Conservation (phyloP, 2,329 filamentous ascomycete species). For the Xylariales sp. region DNA sequence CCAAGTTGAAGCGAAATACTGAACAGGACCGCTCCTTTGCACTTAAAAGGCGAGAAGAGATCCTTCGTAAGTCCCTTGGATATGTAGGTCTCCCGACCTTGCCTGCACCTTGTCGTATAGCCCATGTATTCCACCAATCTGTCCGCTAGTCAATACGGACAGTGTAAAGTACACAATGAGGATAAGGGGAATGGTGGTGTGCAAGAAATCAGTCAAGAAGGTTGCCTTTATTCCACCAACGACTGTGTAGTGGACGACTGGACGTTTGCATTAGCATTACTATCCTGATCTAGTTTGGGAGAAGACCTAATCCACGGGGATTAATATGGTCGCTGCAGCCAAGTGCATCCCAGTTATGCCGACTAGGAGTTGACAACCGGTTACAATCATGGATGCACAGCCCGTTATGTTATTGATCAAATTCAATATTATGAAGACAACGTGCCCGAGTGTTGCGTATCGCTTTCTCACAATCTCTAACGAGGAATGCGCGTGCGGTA, state of each 20-base stretch:
- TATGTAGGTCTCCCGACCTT: conserved; percentile 37
- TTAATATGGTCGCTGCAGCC: conserved; percentile 39
- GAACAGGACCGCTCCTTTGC: conserved; percentile 36
- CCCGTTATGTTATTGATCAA: not conserved
- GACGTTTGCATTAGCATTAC: not conserved
- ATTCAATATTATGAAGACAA: not conserved
- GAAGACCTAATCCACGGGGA: conserved; percentile 34
- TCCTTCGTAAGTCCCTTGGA: conserved; percentile 41
- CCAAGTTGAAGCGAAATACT: conserved; percentile 43
- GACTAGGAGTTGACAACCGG: conserved; percentile 39
- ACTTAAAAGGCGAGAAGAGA: conserved; percentile 45
- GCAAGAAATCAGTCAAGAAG: conserved; percentile 43
- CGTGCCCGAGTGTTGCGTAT: too few relatives aligned
- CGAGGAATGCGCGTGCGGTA: conserved; percentile 46
- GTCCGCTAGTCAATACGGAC: conserved; percentile 35
- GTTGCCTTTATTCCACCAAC: conserved; percentile 45
- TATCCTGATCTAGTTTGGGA: not conserved
- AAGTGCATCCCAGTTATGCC: conserved; percentile 44
- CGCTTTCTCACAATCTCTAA: conserved; percentile 44
- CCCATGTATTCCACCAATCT: conserved; percentile 35
- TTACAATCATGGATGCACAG: conserved; percentile 39
- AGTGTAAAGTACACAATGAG: conserved; percentile 45
- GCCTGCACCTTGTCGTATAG: conserved; percentile 44
- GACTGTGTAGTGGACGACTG: conserved; percentile 42
- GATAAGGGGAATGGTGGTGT: conserved; percentile 42